phyloP scores from a whole-genome alignment of 2,329 filamentous ascomycete genomes.

The Diaporthe amygdali region DNA sequence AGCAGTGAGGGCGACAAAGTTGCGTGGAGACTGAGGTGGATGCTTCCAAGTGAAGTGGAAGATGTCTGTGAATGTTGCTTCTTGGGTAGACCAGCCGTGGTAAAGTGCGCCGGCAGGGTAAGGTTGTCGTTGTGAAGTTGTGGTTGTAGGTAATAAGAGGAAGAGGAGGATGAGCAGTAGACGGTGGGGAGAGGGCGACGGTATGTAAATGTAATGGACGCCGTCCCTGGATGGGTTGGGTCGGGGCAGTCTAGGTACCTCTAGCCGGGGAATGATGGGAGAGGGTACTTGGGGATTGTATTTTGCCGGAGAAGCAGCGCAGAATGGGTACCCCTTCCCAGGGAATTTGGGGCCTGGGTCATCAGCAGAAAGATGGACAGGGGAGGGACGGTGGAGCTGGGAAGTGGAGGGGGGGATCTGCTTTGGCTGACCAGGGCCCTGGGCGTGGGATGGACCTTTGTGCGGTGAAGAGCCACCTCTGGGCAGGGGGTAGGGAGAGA shows the following conservation, averaged over 20 bases:
- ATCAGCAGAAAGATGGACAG: slow-evolving; percentile 10
- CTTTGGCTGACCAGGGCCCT: slow-evolving; percentile 16
- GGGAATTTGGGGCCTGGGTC: slow-evolving; percentile 13
- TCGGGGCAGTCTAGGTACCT: slow-evolving; percentile 21
- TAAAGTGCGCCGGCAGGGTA: neutral
- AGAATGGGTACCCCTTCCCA: slow-evolving; percentile 8
- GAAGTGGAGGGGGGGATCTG: slow-evolving; percentile 18
- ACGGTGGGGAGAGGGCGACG: slow-evolving; percentile 25
- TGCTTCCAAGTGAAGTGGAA: neutral
- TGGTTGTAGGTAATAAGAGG: slow-evolving; percentile 21
- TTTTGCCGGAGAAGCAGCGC: slow-evolving; percentile 19
- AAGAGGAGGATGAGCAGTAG: slow-evolving; percentile 17
- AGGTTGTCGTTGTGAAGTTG: slow-evolving; percentile 12
- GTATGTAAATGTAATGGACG: slow-evolving; percentile 34
- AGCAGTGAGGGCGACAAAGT: neutral
- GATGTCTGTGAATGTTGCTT: neutral
- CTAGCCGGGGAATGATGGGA: slow-evolving; percentile 19
- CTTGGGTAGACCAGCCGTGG: neutral
- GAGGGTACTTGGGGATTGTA: slow-evolving; percentile 25
- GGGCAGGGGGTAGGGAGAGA: slow-evolving; percentile 15
- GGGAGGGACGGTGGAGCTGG: slow-evolving; percentile 10
- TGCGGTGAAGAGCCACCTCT: slow-evolving; percentile 14
- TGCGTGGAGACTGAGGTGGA: neutral
- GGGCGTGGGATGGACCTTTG: slow-evolving; percentile 19
- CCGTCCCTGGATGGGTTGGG: slow-evolving; percentile 20